These are phyloP conservation scores for Lyophyllum decastes DNA, from an alignment of 768 basidiomycete species.

Conservation along the genomic window DNA sequence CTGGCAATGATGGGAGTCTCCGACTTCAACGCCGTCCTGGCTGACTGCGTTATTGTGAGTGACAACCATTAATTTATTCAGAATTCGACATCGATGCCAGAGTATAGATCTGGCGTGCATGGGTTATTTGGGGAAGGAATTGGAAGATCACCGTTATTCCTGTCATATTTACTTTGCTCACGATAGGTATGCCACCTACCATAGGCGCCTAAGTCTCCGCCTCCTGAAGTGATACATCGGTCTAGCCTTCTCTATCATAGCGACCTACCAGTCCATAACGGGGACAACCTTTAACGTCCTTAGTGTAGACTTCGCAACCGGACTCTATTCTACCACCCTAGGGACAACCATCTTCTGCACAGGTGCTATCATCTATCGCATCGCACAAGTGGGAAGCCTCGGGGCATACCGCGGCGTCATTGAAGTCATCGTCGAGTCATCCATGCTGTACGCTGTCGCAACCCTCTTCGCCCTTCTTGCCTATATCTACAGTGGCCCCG, in stretches of 20 bases:
- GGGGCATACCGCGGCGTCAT: conserved; percentile 9
- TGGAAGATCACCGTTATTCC: conserved; percentile 12
- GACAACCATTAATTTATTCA: too few species aligned
- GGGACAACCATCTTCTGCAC: conserved; percentile 14
- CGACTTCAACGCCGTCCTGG: conserved; percentile 13
- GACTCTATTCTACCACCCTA: conserved; percentile 12
- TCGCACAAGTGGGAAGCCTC: conserved; percentile 3
- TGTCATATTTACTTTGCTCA: conserved; percentile 9
- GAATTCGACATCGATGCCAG: not conserved
- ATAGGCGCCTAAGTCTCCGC: too few species aligned
- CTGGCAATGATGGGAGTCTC: conserved; percentile 1
- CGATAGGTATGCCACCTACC: conserved; percentile 4
- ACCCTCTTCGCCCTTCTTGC: conserved; percentile 15
- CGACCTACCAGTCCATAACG: conserved; percentile 6
- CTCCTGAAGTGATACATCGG: not conserved
- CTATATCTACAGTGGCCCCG: conserved; percentile 6
- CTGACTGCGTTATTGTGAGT: conserved; percentile 12
- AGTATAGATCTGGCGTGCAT: conserved; percentile 16
- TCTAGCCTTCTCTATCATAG: conserved; percentile 14
- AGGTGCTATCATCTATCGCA: conserved; percentile 10
- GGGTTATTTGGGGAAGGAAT: conserved; percentile 15
- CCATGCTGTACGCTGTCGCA: conserved; percentile 11
- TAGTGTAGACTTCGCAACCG: conserved; percentile 13
- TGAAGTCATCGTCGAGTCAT: conserved; percentile 13
- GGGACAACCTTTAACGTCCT: conserved; percentile 11